These are phyloP conservation scores for Termitomyces sp. DNA, from an alignment of 768 basidiomycete genomes.

Conservation along the genomic window DNA sequence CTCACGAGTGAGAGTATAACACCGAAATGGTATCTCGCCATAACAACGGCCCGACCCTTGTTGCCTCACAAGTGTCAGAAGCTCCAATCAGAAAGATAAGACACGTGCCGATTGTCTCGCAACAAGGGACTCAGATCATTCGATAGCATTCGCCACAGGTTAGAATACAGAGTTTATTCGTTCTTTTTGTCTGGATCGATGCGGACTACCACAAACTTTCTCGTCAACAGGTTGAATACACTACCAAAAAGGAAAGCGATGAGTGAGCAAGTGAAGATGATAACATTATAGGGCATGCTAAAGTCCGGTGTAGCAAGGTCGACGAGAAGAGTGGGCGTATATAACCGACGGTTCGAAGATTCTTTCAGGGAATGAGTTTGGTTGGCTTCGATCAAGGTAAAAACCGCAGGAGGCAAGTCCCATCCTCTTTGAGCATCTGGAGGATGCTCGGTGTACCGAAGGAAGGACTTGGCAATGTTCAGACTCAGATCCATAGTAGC, in stretches of 20 bases:
- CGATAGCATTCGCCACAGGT: not conserved
- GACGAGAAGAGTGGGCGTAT: constrained; percentile 78
- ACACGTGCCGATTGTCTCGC: not conserved
- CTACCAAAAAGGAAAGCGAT: constrained; percentile 93
- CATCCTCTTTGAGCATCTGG: constrained; percentile 95
- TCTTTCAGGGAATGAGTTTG: constrained; percentile 15
- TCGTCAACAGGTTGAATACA: constrained; percentile 81
- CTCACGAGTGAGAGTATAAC: not conserved
- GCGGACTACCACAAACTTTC: constrained; percentile 66
- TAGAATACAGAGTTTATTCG: constrained; percentile 4
- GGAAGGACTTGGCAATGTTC: constrained; percentile 77
- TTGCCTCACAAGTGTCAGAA: constrained; percentile 1
- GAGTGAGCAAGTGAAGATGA: constrained; percentile 91
- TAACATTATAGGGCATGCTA: constrained; percentile 99
- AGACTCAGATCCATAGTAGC: constrained; percentile 63
- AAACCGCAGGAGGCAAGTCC: constrained; percentile 87
- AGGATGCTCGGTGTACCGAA: constrained; percentile 94
- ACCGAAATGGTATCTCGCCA: not conserved
- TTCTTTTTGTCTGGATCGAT: constrained; percentile 17
- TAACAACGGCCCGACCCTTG: constrained; percentile 6
- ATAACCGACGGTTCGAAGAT: constrained; percentile 50
- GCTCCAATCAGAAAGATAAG: constrained; percentile 11
- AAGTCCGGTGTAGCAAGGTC: constrained; percentile 99
- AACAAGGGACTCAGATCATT: not conserved
- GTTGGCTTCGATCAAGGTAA: constrained; percentile 36